A percentile compares a stretch with the other conserved stretches of the same genome.
These are phyloP conservation scores for Magnusiomyces clavatus DNA, from an alignment of 1,139 yeast species.

Conservation along the genomic window DNA sequence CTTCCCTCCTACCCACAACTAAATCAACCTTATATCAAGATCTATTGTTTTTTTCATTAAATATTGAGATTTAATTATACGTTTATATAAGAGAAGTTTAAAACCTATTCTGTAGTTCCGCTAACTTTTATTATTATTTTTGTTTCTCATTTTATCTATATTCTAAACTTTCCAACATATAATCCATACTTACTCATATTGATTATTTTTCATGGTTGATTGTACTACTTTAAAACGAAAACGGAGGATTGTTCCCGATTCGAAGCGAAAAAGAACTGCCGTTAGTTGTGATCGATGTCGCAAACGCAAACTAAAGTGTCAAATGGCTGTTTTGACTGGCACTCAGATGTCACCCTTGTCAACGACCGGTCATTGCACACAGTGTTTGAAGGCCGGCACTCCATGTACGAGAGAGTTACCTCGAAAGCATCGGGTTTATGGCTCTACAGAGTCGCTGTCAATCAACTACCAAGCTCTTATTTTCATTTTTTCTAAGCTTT, in stretches of 20 bases:
- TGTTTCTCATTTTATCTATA: too few relatives aligned
- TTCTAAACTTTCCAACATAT: too few relatives aligned
- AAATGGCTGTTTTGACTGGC: slow-evolving; percentile 5
- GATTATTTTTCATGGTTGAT: too few relatives aligned
- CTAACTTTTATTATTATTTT: too few relatives aligned
- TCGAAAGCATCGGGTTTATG: slow-evolving; percentile 14
- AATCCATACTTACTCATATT: too few relatives aligned
- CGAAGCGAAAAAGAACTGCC: slow-evolving; percentile 14
- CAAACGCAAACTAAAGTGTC: slow-evolving; percentile 12
- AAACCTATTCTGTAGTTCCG: too few relatives aligned
- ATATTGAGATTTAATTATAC: too few relatives aligned
- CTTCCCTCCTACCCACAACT: too few relatives aligned
- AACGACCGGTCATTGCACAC: slow-evolving; percentile 6
- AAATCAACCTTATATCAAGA: too few relatives aligned
- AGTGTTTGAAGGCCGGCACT: slow-evolving; percentile 10
- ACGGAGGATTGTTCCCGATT: slow-evolving; percentile 13
- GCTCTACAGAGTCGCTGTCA: slow-evolving; percentile 12
- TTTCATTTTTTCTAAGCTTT: slow-evolving; percentile 6
- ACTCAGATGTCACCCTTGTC: background rate
- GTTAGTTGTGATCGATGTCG: slow-evolving; percentile 16
- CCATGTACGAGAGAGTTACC: slow-evolving; percentile 12
- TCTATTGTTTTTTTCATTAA: too few relatives aligned
- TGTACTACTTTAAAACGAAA: slow-evolving; percentile 8
- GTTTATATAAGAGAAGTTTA: too few relatives aligned
- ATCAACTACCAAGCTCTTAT: slow-evolving; percentile 13